Base-by-base conservation (phyloP, 2,329 filamentous ascomycete genomes). In the Talaromyces sp. region DNA sequence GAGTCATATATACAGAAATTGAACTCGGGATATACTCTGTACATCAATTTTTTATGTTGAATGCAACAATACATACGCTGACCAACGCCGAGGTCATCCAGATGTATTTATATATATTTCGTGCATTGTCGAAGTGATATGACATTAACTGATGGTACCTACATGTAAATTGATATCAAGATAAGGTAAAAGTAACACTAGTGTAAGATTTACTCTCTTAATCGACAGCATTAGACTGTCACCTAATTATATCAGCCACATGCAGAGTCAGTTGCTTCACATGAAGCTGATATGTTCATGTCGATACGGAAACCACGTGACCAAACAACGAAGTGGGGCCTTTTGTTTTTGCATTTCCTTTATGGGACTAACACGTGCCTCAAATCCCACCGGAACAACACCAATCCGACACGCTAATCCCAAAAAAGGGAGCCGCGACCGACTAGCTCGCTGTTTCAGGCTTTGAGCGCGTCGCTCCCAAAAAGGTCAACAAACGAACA, bases 291-390 rank as follows among this genome's bases (percentile, higher is more conserved):
- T 4, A 11, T 46, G 43, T 13, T 38, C 24, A 19, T 11, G 19
- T 11, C n/a, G 14, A 3, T 24, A 21, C 41, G 41, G 21, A 6
- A 46, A 4, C 3, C 43, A 46, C 43, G 43, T 46, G 43, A 46
- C 41, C 41, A 19, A 19, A 21, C 32, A 49, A 31, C 38, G 31
- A 24, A 17, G 32, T 21, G 31, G 55, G 56, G 56, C 26, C 27
- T 10, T 64, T 68, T 75, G 72, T 75, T 75, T 70, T 63, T 63
- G 59, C 60, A 67, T 71, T 75, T 62, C 73, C 67, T 38, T 10
- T 68, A 73, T 55, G 1, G 64, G 69, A 5, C 19, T 17, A 24
- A 10, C 46, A 62, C 53, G 41, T 43, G 43, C 53, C 35, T 64
- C 62, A 65, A 64, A 63, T 65, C 60, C 64, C 31, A 13, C 51